Percentiles rank a stretch among this genome's conserved stretches.
phyloP scores from a whole-genome alignment of 116 monocot species.

The Papilionanthe hybrid region DNA sequence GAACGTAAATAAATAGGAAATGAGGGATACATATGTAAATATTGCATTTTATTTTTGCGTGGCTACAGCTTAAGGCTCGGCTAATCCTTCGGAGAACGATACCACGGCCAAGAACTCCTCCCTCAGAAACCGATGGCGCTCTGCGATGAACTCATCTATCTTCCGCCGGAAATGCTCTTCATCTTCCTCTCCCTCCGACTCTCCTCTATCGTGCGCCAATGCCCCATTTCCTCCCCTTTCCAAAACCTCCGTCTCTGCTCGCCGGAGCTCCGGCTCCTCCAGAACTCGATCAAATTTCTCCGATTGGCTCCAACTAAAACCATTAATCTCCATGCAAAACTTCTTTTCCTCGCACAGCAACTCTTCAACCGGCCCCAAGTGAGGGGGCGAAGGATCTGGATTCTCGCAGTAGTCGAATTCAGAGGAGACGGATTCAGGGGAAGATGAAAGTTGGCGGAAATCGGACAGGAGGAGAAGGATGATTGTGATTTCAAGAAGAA shows the following conservation, averaged over 20 bases:
- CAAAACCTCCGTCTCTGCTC: constrained; percentile 30
- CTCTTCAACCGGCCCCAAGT: constrained; percentile 14
- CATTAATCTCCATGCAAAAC: constrained; percentile 4
- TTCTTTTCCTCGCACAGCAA: constrained; percentile 45
- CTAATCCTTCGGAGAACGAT: neutral
- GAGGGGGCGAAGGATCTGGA: neutral
- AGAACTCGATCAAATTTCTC: constrained; percentile 14
- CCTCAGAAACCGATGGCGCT: constrained; percentile 39
- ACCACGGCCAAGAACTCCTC: constrained; percentile 43
- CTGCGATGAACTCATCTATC: constrained; percentile 58
- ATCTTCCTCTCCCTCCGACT: constrained; percentile 14
- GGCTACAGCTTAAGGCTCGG: neutral
- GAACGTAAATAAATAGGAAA: too few species aligned
- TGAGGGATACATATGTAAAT: too few species aligned
- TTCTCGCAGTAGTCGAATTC: constrained; percentile 3
- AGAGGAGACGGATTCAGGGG: neutral
- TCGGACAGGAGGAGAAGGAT: constrained; percentile 35
- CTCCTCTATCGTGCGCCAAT: constrained; percentile 5
- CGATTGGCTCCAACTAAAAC: constrained; percentile 24
- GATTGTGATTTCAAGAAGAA: constrained; percentile 44
- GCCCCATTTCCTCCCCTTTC: neutral
- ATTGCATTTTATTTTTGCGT: too few species aligned
- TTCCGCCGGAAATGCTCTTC: constrained; percentile 42
- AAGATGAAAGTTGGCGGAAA: constrained; percentile 16
- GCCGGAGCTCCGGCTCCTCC: constrained; percentile 22